These are phyloP conservation scores for Claviceps sp. DNA, from an alignment of 2,329 filamentous ascomycete species.

Conservation along the genomic window DNA sequence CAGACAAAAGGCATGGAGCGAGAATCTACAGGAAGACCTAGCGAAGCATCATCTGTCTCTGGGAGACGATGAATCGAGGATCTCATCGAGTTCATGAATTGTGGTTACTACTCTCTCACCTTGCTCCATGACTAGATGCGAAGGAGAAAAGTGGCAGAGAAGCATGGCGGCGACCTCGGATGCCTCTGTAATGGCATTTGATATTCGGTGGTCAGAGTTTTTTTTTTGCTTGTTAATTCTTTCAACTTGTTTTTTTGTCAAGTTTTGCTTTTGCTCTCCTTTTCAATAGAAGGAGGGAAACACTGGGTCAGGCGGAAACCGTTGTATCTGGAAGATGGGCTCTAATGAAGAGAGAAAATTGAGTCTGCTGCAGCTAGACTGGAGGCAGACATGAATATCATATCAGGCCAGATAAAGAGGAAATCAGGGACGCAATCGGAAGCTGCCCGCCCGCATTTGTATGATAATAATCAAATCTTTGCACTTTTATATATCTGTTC, in stretches of 20 bases:
- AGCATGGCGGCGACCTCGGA: background rate
- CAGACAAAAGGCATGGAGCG: background rate
- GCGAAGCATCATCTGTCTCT: background rate
- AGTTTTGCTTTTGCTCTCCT: background rate
- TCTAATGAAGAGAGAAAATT: background rate
- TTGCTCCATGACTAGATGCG: constrained; percentile 1
- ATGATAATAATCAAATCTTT: constrained; percentile 9
- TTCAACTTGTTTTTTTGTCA: too few species aligned
- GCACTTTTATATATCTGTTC: background rate
- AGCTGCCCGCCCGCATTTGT: constrained; percentile 4
- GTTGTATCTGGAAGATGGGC: background rate
- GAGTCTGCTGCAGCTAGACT: constrained; percentile 6
- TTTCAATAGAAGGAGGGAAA: background rate
- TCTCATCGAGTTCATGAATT: constrained; percentile 12
- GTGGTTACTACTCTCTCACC: background rate
- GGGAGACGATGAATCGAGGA: constrained; percentile 10
- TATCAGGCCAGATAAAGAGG: constrained; percentile 4
- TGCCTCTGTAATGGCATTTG: background rate
- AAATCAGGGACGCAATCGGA: background rate
- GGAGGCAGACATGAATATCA: background rate
- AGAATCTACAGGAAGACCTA: background rate
- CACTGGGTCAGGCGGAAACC: background rate
- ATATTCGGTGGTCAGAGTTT: background rate
- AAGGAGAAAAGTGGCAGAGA: constrained; percentile 1
- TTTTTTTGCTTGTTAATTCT: too few species aligned